Percentiles rank a stretch among this genome's conserved stretches.
Conservation (phyloP, 2,329 filamentous ascomycete genomes). For the Lecanosticta acicola region DNA sequence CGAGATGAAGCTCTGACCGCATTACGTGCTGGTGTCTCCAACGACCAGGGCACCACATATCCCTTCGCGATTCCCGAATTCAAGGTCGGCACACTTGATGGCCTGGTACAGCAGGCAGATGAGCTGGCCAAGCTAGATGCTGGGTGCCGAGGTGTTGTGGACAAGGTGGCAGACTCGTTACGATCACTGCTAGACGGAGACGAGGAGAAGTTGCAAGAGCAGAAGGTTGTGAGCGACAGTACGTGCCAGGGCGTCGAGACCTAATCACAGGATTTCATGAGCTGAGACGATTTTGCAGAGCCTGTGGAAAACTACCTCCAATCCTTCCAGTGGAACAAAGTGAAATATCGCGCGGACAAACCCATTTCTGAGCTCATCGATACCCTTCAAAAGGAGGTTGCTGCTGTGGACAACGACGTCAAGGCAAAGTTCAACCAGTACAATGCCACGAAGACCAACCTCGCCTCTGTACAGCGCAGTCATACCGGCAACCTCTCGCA, state of each 20-base stretch:
- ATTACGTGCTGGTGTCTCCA: conserved; percentile 64
- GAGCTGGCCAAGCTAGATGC: conserved; percentile 83
- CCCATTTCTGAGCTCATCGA: conserved; percentile 81
- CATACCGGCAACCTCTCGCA: conserved; percentile 93
- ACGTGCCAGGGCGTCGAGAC: conserved; percentile 34
- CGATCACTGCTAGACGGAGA: conserved; percentile 76
- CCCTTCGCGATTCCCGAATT: conserved; percentile 85
- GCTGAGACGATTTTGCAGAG: conserved; percentile 51
- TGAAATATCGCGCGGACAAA: conserved; percentile 92
- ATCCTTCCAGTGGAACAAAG: conserved; percentile 92
- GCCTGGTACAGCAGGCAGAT: conserved; percentile 91
- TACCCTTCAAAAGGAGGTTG: conserved; percentile 83
- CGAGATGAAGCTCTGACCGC: conserved; percentile 74
- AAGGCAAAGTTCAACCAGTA: conserved; percentile 93
- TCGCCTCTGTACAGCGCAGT: conserved; percentile 74
- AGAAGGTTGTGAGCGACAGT: conserved; percentile 95
- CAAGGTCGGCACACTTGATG: conserved; percentile 96
- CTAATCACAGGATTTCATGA: neutral
- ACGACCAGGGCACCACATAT: conserved; percentile 68
- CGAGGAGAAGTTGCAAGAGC: conserved; percentile 72
- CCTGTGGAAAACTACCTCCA: conserved; percentile 91
- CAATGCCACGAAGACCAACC: conserved; percentile 80
- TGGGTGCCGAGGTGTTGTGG: conserved; percentile 73
- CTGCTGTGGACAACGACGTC: conserved; percentile 91
- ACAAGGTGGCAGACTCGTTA: conserved; percentile 83